Percentiles rank a stretch among this genome's conserved stretches.
Evolutionary conservation across 768 basidiomycete species (phyloP).

Genomic region (Postia placenta): DNA sequence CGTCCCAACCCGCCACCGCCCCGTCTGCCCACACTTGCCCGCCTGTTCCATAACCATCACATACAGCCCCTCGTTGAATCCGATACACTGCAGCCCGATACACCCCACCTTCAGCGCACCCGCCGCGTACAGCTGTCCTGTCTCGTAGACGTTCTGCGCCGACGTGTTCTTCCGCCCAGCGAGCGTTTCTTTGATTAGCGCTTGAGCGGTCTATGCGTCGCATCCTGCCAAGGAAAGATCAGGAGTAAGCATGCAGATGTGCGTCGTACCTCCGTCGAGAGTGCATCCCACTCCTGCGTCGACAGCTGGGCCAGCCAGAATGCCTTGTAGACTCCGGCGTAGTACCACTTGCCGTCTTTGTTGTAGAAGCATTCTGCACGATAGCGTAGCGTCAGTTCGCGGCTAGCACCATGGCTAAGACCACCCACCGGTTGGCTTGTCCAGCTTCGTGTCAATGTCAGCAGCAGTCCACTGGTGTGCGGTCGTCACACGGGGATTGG

Average conservation of each 20-base stretch:
- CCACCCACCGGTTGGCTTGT: slow-evolving; percentile 54
- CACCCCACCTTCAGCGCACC: slow-evolving; percentile 73
- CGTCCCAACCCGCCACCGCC: slow-evolving; percentile 21
- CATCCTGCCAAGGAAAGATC: background rate
- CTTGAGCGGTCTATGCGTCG: slow-evolving; percentile 47
- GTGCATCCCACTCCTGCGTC: slow-evolving; percentile 60
- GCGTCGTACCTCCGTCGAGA: slow-evolving; percentile 53
- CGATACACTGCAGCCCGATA: slow-evolving; percentile 68
- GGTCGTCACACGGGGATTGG: slow-evolving; percentile 69
- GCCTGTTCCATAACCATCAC: slow-evolving; percentile 61
- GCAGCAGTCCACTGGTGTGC: slow-evolving; percentile 69
- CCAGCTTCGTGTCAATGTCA: slow-evolving; percentile 57
- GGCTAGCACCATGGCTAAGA: too few relatives aligned
- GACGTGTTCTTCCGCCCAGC: slow-evolving; percentile 67
- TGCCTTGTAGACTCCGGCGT: slow-evolving; percentile 71
- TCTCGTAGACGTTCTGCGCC: slow-evolving; percentile 74
- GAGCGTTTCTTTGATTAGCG: slow-evolving; percentile 68
- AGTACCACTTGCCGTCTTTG: slow-evolving; percentile 79
- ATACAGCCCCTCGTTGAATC: slow-evolving; percentile 67
- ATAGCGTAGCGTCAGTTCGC: background rate
- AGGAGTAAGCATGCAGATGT: background rate
- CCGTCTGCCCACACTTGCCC: slow-evolving; percentile 31
- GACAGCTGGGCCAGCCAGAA: slow-evolving; percentile 63
- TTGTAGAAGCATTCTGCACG: slow-evolving; percentile 74
- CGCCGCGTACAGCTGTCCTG: slow-evolving; percentile 60